phyloP scores from a whole-genome alignment of 1,284 basidiomycete genomes.

The Fomes fomentarius region DNA sequence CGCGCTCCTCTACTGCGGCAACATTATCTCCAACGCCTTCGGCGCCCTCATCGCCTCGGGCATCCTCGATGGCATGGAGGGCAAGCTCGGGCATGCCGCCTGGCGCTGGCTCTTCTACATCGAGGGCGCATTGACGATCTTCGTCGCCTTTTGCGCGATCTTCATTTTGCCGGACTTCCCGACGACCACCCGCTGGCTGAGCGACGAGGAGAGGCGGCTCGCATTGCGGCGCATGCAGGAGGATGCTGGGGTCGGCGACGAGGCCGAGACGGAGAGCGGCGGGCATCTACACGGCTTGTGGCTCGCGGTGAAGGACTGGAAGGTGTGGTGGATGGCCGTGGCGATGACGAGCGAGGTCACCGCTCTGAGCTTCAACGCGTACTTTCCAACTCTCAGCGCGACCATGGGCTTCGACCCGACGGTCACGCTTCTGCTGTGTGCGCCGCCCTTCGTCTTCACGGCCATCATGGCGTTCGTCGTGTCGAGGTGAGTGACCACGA shows the following conservation, averaged over 20 bases:
- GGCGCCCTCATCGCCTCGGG: slow-evolving; percentile 79
- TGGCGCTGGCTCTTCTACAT: slow-evolving; percentile 83
- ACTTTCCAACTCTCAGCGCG: slow-evolving; percentile 69
- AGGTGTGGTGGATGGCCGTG: slow-evolving; percentile 72
- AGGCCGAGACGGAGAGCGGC: slow-evolving; percentile 39
- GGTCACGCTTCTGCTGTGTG: slow-evolving; percentile 72
- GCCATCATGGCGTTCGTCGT: slow-evolving; percentile 54
- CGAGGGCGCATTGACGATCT: slow-evolving; percentile 67
- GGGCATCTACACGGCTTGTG: slow-evolving; percentile 50
- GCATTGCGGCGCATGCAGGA: slow-evolving; percentile 77
- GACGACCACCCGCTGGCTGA: slow-evolving; percentile 58
- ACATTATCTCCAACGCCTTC: slow-evolving; percentile 82
- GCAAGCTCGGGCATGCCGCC: slow-evolving; percentile 67
- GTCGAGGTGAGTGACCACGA: slow-evolving; percentile 53
- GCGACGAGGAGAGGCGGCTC: slow-evolving; percentile 61
- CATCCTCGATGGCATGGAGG: slow-evolving; percentile 73
- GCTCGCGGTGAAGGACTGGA: slow-evolving; percentile 70
- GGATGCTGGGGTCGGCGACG: slow-evolving; percentile 59
- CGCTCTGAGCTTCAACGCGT: slow-evolving; percentile 74
- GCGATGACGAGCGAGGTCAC: slow-evolving; percentile 52
- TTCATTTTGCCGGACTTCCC: slow-evolving; percentile 83
- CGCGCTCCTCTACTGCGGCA: slow-evolving; percentile 76
- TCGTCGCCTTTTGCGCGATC: slow-evolving; percentile 61
- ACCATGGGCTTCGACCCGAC: slow-evolving; percentile 72
- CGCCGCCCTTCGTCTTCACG: slow-evolving; percentile 78